Evolutionary conservation across 2,329 filamentous ascomycete species (phyloP), one percentile per base, ranked within the genome.

Genomic region (Ophiocordyceps australis): DNA sequence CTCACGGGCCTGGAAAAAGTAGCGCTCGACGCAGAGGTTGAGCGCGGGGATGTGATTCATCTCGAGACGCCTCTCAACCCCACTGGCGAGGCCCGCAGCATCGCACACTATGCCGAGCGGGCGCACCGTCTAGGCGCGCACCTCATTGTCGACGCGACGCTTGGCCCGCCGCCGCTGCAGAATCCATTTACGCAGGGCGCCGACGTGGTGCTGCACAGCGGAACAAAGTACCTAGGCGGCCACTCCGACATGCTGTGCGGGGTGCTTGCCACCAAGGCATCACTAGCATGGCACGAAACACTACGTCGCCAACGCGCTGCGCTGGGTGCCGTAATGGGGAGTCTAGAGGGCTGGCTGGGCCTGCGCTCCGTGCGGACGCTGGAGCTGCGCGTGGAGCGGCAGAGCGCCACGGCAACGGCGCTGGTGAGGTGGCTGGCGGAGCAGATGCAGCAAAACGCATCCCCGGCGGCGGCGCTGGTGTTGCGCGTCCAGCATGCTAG

Each of bases 61-160:
- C 61, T 95, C 26, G 89, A 98, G 55, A 95, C 86, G 5, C 89
- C 89, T 1, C 60, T 94, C 20, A 98, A 98, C 50, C 89, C 89
- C 0, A 76, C 76, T 2, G 89, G 89, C 26, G 74, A 76, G 39
- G 83, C 83, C 2, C 74, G 69, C 37, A 60, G 81, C 39, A 72
- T 98, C 16, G 57, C 59, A 18, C 51, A 56, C 27, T 93, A 77
- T 46, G 80, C 82, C 1, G 57, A 66, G 4, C 66, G 70, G 36
- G 89, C 89, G 1, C 74, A 75, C 41, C 56, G 56, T 5, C 55
- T 65, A 5, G 83, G 85, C 7, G 83, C 82, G 7, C 68, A 68
- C 29, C 58, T 95, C 24, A 76, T 75, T 9, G 77, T 95, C 2
- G 89, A 98, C 50, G 73, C 80, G 3, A 98, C 89, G 0, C 94